Evolutionary conservation across 106 monocot genomes (phyloP).

Genomic region (Platanthera zijinensis): DNA sequence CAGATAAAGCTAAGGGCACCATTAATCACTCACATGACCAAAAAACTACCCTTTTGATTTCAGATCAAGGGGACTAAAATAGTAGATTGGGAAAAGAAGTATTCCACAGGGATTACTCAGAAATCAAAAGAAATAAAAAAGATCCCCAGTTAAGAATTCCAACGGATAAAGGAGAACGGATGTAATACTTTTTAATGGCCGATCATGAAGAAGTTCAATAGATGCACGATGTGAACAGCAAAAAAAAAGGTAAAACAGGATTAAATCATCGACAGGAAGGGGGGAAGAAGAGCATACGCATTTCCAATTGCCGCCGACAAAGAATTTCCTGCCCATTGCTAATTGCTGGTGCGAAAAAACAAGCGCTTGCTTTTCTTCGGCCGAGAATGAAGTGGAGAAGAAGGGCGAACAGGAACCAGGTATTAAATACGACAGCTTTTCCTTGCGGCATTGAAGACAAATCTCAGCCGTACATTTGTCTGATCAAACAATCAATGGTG

Average conservation of each 20-base stretch:
- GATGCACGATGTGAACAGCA: not conserved
- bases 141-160: not conserved
- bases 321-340: conserved; percentile 84
- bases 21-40: not conserved
- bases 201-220: not conserved
- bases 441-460: too few relatives aligned
- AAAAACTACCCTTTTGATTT: not conserved
- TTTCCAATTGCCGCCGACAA: conserved; percentile 99
- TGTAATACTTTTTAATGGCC: not conserved
- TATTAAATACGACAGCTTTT: too few relatives aligned
- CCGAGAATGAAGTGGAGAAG: not conserved
- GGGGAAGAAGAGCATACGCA: conserved; percentile 42
- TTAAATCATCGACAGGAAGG: not conserved
- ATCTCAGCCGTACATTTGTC: too few relatives aligned
- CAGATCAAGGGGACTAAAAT: not conserved
- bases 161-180: not conserved
- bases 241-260: not conserved
- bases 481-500: too few relatives aligned
- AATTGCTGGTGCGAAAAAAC: conserved; percentile 22
- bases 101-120: not conserved
- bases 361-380: not conserved
- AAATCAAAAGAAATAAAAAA: not conserved
- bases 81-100: not conserved
- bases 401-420: not conserved
- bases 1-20: not conserved